Conservation (phyloP, 1,139 yeast genomes). For the Candida dubliniensis region DNA sequence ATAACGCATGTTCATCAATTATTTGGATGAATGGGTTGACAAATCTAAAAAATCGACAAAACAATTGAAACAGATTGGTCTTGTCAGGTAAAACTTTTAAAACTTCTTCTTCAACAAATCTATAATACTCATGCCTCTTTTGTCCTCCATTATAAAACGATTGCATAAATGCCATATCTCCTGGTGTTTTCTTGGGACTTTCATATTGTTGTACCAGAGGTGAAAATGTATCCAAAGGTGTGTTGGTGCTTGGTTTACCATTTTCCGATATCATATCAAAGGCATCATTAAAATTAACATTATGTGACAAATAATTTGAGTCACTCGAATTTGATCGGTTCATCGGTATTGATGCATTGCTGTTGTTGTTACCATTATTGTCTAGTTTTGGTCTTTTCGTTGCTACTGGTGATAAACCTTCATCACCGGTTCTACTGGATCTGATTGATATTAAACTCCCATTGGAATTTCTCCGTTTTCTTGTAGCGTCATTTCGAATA, state of each 20-base stretch:
- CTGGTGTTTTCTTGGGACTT: constrained; percentile 12
- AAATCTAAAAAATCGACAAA: constrained; percentile 39
- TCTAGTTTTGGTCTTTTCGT: constrained; percentile 2
- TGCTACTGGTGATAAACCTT: constrained; percentile 1
- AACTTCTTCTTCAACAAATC: constrained; percentile 30
- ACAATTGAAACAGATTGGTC: constrained; percentile 27
- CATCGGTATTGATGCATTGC: constrained; percentile 2
- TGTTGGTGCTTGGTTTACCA: constrained; percentile 1
- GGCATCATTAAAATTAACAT: constrained; percentile 1
- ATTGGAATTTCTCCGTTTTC: constrained; percentile 15
- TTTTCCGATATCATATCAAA: constrained; percentile 1
- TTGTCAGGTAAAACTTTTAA: constrained; percentile 35
- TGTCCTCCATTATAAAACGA: constrained; percentile 18
- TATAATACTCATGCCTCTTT: constrained; percentile 27
- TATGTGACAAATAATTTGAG: constrained; percentile 2
- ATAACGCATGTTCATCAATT: constrained; percentile 31
- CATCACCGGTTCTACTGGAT: constrained; percentile 5
- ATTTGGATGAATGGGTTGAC: constrained; percentile 43
- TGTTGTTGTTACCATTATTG: constrained; percentile 1
- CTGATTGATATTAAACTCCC: constrained; percentile 8
- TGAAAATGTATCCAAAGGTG: constrained; percentile 10
- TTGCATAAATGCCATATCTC: constrained; percentile 24
- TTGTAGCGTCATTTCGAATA: constrained; percentile 22
- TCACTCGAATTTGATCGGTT: constrained; percentile 2
- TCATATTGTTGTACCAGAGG: constrained; percentile 11